Base-by-base conservation (phyloP, 2,329 filamentous ascomycete species). In the Aureobasidium uvarum region DNA sequence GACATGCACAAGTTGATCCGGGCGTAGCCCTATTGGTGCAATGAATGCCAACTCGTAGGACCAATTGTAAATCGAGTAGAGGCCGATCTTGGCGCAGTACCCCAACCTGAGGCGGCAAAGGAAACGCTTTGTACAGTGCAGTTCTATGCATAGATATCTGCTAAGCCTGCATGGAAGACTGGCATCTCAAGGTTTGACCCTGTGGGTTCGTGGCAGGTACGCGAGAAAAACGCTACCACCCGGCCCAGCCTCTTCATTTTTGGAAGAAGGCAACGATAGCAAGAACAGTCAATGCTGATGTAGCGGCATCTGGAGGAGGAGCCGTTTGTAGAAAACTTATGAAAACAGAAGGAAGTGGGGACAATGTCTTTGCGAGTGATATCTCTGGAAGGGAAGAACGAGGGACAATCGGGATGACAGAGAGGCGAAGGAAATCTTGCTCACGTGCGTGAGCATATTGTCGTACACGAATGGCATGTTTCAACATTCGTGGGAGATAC, bases 81-180 rank as follows among this genome's bases (percentile, higher is more conserved):
- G 39, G 43, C 48, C 25, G 38, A 52, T 52, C 60, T 63, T 63
- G 60, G 60, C 60, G 60, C 60, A 63, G 60, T 23, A 45, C 46
- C 60, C 48, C 33, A 63, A 63, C 60, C 48, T 54, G 41, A 63
- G 60, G 48, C 48, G 48, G 48, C 45, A 62, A 50, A 33, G 33
- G 45, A 62, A 51, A 51, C 58, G 20, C 33, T 10, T 51, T 31
- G 58, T 39, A 62, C 33, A 39, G 45, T 39, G 38, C 23, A 20
- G n/a, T 51, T 28, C 33, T 41, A 50, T 62, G 58, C 58, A 62
- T 41, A 39, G 25, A 48, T 20, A 23, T 13, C 13, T 62, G 45
- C 33, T 41, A 20, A 31, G 11, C 33, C 33, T 62, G 45, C 45
- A 50, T 36, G 36, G 45, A 50, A 62, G 33, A 50, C 16, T 46